These are phyloP conservation scores for Heritiera littoralis DNA, from an alignment of 345 rosid genomes.

Conservation along the genomic window DNA sequence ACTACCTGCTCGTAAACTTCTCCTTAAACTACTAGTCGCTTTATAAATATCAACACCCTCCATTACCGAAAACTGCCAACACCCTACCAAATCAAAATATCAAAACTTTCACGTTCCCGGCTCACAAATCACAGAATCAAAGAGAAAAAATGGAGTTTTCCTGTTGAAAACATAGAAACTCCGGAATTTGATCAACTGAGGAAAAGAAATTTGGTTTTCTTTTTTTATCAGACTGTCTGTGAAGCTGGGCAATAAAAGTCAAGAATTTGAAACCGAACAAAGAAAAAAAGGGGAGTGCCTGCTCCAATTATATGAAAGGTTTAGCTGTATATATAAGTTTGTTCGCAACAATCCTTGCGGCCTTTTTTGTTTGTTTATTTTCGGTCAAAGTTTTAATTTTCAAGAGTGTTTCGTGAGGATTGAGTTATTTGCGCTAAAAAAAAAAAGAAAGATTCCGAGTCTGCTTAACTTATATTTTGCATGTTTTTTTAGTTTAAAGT, in stretches of 20 bases:
- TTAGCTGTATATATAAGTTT: too few species aligned
- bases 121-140: too few species aligned
- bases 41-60: constrained; percentile 38
- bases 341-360: background rate
- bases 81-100: background rate
- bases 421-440: too few species aligned
- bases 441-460: too few species aligned
- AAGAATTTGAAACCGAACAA: background rate
- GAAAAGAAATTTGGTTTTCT: background rate
- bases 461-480: too few species aligned
- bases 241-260: background rate
- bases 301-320: background rate
- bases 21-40: constrained; percentile 43
- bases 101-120: background rate
- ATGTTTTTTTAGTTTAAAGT: too few species aligned
- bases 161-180: background rate
- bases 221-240: background rate
- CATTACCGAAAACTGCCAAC: constrained; percentile 19
- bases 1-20: constrained; percentile 26
- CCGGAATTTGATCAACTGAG: background rate
- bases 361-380: too few species aligned
- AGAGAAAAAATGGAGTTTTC: background rate
- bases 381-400: too few species aligned
- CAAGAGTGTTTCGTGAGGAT: background rate
- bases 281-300: background rate